These are phyloP conservation scores for Cladosporium sp. DNA, from an alignment of 2,329 filamentous ascomycete species.

Conservation along the genomic window DNA sequence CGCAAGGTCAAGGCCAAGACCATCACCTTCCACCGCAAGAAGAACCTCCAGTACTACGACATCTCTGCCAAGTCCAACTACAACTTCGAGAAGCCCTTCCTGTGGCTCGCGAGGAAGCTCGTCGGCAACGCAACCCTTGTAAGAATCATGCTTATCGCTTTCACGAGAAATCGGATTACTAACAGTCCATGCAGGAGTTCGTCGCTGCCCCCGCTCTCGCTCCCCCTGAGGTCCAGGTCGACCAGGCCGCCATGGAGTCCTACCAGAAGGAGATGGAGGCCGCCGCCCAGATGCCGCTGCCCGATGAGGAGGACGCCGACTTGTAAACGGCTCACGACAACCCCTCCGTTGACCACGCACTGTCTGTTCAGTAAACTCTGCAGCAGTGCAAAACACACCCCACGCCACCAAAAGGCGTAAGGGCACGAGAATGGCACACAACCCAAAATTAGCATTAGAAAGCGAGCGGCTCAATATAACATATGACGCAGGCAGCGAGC, in stretches of 20 bases:
- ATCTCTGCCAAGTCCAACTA: slow-evolving; percentile 99
- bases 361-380: neutral
- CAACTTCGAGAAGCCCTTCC: slow-evolving; percentile 99
- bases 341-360: slow-evolving; percentile 1
- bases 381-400: slow-evolving; percentile 5
- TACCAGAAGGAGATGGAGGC: slow-evolving; percentile 86
- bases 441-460: slow-evolving; percentile 14
- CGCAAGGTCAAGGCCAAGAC: slow-evolving; percentile 99
- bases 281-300: slow-evolving; percentile 78
- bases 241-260: slow-evolving; percentile 72
- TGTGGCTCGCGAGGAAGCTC: slow-evolving; percentile 97
- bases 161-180: slow-evolving; percentile 18
- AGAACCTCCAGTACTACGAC: slow-evolving; percentile 99
- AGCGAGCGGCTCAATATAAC: slow-evolving; percentile 13
- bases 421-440: slow-evolving; percentile 11
- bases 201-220: slow-evolving; percentile 92
- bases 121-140: slow-evolving; percentile 87
- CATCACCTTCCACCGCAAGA: slow-evolving; percentile 99
- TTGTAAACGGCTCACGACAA: slow-evolving; percentile 35
- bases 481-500: slow-evolving; percentile 11
- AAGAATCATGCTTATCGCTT: slow-evolving; percentile 35
- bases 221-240: slow-evolving; percentile 85
- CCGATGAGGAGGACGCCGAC: slow-evolving; percentile 83
- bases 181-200: slow-evolving; percentile 65
- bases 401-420: slow-evolving; percentile 3